Evolutionary conservation across 2,329 filamentous ascomycete genomes (phyloP), one percentile per base, ranked within the genome.

Genomic region (Parastagonospora nodorum): DNA sequence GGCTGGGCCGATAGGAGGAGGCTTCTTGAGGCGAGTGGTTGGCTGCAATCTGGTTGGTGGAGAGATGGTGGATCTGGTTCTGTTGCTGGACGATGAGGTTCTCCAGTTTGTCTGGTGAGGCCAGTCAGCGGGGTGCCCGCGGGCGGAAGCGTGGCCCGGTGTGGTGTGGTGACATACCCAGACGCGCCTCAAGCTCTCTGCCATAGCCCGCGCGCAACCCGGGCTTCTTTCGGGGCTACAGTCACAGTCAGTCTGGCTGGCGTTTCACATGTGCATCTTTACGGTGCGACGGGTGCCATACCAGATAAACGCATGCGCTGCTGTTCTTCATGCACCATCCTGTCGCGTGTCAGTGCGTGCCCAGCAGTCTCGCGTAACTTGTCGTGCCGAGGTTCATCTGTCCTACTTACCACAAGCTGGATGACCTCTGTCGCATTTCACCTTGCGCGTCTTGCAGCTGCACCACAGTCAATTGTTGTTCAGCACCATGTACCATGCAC

Each of bases 271-370:
- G 8, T 29, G 12, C 36, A 27, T 31, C 5, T 32, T 14, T 29
- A 5, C 30, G 32, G 50, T 40, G 39, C 33, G 44, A 51, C 16
- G 38, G 31, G 39, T 37, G 33, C 57, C 64, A 54, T 53, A 69
- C 84, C 5, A 48, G 38, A 32, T 48, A 48, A 12, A 42, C 30
- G 67, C 87, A 89, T 36, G 79, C 61, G 57, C 87, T 83, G 50
- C 82, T 81, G 70, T 89, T 88, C 43, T 86, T 83, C 42, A 83
- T 74, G 68, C 87, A 90, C 87, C 87, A 89, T 16, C 86, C 38
- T 40, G 30, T 32, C 8, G 5, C 9, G 11, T 40, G 24, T 40
- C n/a, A 40, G 16, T 29, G 24, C 38, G n/a, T 24, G 16, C 9
- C 16, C 9, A 3, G 11, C 24, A 10, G 11, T 29, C 19, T 9